Conservation (phyloP, 2,329 filamentous ascomycete species). For the Beauveria asiatica region DNA sequence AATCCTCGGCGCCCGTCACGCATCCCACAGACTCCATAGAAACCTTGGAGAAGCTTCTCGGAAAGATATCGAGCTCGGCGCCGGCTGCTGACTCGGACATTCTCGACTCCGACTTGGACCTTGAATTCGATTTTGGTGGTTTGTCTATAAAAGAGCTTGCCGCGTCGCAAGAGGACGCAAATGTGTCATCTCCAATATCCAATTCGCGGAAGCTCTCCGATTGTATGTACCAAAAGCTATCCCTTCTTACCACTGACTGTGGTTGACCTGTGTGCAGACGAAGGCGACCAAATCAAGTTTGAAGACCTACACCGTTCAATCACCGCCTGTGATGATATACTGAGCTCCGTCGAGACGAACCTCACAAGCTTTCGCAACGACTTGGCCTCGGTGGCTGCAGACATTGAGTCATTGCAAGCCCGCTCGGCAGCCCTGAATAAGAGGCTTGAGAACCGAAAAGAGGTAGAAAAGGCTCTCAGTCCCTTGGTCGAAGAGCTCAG, state of each 20-base stretch:
- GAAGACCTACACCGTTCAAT: slow-evolving; percentile 89
- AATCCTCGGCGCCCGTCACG: slow-evolving; percentile 36
- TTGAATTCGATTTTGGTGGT: slow-evolving; percentile 69
- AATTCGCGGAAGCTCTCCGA: slow-evolving; percentile 55
- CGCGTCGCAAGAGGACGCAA: slow-evolving; percentile 21
- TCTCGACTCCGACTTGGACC: slow-evolving; percentile 46
- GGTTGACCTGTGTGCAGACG: slow-evolving; percentile 42
- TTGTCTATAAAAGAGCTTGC: slow-evolving; percentile 69
- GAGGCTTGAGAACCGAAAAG: slow-evolving; percentile 78
- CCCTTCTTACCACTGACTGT: neutral
- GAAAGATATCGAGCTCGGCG: slow-evolving; percentile 17
- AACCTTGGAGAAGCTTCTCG: slow-evolving; percentile 49
- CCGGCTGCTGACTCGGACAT: slow-evolving; percentile 12
- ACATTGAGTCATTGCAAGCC: slow-evolving; percentile 88
- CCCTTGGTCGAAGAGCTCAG: slow-evolving; percentile 89
- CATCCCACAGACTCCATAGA: slow-evolving; percentile 62
- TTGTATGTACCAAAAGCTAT: slow-evolving; percentile 42
- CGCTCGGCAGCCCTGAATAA: slow-evolving; percentile 77
- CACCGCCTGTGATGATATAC: slow-evolving; percentile 79
- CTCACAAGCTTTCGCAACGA: slow-evolving; percentile 90
- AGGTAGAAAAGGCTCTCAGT: slow-evolving; percentile 78
- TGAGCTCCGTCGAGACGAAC: slow-evolving; percentile 88
- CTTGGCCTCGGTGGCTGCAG: slow-evolving; percentile 81
- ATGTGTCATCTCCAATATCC: slow-evolving; percentile 16
- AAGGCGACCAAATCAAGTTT: slow-evolving; percentile 74